Conservation (phyloP, 2,329 filamentous ascomycete species). For the Ilyonectria robusta region DNA sequence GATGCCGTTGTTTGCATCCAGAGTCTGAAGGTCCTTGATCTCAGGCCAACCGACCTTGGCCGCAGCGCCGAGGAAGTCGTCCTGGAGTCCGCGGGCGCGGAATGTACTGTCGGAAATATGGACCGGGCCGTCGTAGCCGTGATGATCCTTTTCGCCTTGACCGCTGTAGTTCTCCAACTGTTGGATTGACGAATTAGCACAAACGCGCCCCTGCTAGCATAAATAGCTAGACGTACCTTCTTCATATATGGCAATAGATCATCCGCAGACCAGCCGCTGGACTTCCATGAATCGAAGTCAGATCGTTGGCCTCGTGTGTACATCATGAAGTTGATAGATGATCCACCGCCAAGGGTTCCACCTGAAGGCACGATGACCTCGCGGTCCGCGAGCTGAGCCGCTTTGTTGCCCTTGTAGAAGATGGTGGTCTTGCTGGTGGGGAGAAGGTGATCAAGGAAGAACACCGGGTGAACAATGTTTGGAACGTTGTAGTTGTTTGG, state of each 20-base stretch:
- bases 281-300: slow-evolving; percentile 54
- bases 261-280: slow-evolving; percentile 51
- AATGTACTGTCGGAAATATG: slow-evolving; percentile 68
- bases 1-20: slow-evolving; percentile 57
- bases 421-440: slow-evolving; percentile 43
- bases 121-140: slow-evolving; percentile 70
- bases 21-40: slow-evolving; percentile 66
- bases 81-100: slow-evolving; percentile 55
- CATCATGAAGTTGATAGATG: slow-evolving; percentile 52
- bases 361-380: slow-evolving; percentile 46
- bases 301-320: slow-evolving; percentile 50
- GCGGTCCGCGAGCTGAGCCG: slow-evolving; percentile 41
- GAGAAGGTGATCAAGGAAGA: slow-evolving; percentile 44
- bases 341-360: slow-evolving; percentile 50
- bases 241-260: slow-evolving; percentile 51
- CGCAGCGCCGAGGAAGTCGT: slow-evolving; percentile 65
- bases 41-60: slow-evolving; percentile 64
- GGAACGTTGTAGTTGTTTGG: slow-evolving; percentile 47
- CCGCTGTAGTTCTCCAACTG: slow-evolving; percentile 71
- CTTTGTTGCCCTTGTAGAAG: slow-evolving; percentile 47
- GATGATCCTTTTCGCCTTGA: slow-evolving; percentile 57
- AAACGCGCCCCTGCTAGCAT: rapidly evolving
- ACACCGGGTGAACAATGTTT: slow-evolving; percentile 46
- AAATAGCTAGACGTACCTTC: slow-evolving; percentile 39
- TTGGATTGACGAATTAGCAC: slow-evolving; percentile 4